Conservation (phyloP, 2,329 filamentous ascomycete genomes). For the Tolypocladium sp. region DNA sequence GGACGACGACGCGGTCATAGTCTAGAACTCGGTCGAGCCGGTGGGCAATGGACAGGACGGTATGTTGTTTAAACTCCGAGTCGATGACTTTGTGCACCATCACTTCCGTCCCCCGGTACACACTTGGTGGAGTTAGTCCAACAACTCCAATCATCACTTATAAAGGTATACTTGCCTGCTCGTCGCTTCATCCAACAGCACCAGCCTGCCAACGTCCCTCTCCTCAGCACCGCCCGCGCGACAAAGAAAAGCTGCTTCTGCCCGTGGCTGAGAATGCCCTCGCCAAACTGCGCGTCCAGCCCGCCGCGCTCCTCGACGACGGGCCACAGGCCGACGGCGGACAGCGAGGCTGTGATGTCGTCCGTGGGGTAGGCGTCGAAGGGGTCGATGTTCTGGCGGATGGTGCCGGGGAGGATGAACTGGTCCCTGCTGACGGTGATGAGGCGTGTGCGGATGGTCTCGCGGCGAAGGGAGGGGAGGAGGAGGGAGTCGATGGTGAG, state of each 20-base stretch:
- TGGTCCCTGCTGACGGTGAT: not conserved
- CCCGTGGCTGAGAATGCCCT: not conserved
- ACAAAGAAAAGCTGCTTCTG: not conserved
- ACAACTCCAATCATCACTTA: not conserved
- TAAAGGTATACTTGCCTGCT: not conserved
- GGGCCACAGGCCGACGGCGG: not conserved
- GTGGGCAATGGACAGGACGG: not conserved
- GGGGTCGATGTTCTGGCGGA: not conserved
- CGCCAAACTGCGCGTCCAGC: not conserved
- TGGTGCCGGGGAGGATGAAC: not conserved
- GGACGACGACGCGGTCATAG: not conserved
- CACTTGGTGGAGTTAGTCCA: not conserved
- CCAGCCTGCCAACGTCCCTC: not conserved
- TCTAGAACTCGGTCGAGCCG: not conserved
- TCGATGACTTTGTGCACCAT: not conserved
- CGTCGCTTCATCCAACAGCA: not conserved
- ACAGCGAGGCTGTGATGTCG: not conserved
- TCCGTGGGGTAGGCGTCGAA: not conserved
- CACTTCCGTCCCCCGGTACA: not conserved
- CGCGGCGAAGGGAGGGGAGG: not conserved
- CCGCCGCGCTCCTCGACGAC: not conserved
- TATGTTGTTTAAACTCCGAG: not conserved
- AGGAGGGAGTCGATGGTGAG: not conserved
- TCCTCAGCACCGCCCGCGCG: not conserved
- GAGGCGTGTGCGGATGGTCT: not conserved